Base-by-base conservation (phyloP, 2,329 filamentous ascomycete genomes). In the Cadophora gregata region DNA sequence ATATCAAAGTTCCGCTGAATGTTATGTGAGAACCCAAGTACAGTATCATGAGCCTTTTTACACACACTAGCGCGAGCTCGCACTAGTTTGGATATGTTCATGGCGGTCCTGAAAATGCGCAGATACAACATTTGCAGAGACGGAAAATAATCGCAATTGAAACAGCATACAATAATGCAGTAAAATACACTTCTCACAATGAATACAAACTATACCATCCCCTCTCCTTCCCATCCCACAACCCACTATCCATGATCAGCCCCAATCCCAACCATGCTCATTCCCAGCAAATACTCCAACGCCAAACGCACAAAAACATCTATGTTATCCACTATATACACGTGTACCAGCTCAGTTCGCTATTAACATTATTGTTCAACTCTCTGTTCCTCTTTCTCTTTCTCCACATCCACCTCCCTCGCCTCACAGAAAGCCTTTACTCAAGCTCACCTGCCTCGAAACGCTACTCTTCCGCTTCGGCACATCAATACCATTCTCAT, bases 371-470 rank as follows among this genome's bases (percentile, higher is more conserved):
- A 60, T 8, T 42, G 16, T 42, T 10, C 33, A 8, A 3, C 33
- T 42, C n/a, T n/a, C n/a, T n/a, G n/a, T n/a, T 16, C 12, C 14
- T 16, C 38, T n/a, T 9, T 47, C 10, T 16, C 16, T 45, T 42
- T 14, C n/a, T n/a, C 24, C 25, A 16, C 10, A 4, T 29, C 36
- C 33, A 19, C 48, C n/a, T 31, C 38, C 33, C 38, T 19, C 14
- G 16, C 29, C 53, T 74, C 62, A 93, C 78, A 93, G 80, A 76
- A 93, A 93, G n/a, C 91, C 91, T 80, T 93, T 93, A 55, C 88
- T 93, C 78, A 92, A 81, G 78, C 90, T 93, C 64, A 87, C 85
- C 73, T 83, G 82, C 75, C 88, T 83, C 69, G 81, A 84, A 79
- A 89, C 79, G 78, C 87, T 89, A 78, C 85, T 88, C 81, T 91